These are phyloP conservation scores for Hypoxylon sp. DNA, from an alignment of 2,329 filamentous ascomycete species.

Conservation along the genomic window DNA sequence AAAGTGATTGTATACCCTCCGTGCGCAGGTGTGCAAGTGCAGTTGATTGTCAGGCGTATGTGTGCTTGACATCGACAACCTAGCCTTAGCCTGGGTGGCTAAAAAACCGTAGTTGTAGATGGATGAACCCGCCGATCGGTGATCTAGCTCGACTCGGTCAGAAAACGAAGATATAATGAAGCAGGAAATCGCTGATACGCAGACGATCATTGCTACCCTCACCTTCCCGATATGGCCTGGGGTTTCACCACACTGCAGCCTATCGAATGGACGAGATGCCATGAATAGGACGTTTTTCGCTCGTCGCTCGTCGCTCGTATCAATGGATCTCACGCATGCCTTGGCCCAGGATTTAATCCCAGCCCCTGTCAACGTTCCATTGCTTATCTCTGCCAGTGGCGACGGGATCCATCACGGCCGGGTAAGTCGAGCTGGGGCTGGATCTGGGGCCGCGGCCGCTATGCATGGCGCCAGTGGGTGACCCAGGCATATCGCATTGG, in stretches of 20 bases:
- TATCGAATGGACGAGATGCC: slow-evolving; percentile 24
- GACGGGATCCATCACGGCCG: slow-evolving; percentile 8
- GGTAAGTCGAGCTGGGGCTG: slow-evolving; percentile 9
- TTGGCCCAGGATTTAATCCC: slow-evolving; percentile 14
- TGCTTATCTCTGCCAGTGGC: slow-evolving; percentile 35
- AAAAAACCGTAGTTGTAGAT: background rate
- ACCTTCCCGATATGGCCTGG: slow-evolving; percentile 36
- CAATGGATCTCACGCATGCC: slow-evolving; percentile 19
- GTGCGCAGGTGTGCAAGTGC: background rate
- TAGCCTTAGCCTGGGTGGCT: slow-evolving; percentile 1
- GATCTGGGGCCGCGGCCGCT: slow-evolving; percentile 19
- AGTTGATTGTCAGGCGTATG: background rate
- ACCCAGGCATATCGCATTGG: slow-evolving; percentile 12
- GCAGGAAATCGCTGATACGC: slow-evolving; percentile 4
- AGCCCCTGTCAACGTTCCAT: slow-evolving; percentile 22
- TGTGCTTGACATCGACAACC: no score
- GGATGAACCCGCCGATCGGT: slow-evolving; percentile 15
- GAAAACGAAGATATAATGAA: slow-evolving; percentile 8
- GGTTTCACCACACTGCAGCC: slow-evolving; percentile 9
- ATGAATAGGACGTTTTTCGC: slow-evolving; percentile 9
- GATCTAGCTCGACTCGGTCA: slow-evolving; percentile 6
- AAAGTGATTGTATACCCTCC: background rate
- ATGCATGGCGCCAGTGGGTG: slow-evolving; percentile 11
- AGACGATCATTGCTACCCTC: slow-evolving; percentile 22
- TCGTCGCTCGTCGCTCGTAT: slow-evolving; percentile 30